These are phyloP conservation scores for Colletotrichum neosansevieriae DNA, from an alignment of 2,329 filamentous ascomycete species.

Conservation along the genomic window DNA sequence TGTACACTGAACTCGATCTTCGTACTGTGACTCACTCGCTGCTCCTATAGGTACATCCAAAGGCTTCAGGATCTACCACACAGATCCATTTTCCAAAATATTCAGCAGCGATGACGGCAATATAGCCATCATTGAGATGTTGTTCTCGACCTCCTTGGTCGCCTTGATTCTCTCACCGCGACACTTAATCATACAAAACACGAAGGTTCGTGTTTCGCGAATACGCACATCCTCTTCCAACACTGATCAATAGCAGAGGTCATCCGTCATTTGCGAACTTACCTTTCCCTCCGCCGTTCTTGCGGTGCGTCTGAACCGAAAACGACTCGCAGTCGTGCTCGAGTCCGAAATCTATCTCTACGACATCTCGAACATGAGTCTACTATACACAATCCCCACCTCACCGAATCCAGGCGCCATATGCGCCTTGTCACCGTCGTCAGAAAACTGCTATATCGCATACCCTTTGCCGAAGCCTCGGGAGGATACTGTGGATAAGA, in stretches of 20 bases:
- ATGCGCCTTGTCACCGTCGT: slow-evolving; percentile 92
- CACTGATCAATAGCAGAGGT: slow-evolving; percentile 57
- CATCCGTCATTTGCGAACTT: slow-evolving; percentile 94
- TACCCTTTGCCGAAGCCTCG: slow-evolving; percentile 86
- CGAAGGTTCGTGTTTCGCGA: slow-evolving; percentile 74
- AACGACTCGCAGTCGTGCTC: slow-evolving; percentile 90
- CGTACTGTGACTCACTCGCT: slow-evolving; percentile 13
- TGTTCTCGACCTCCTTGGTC: slow-evolving; percentile 97
- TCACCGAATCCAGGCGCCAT: slow-evolving; percentile 94
- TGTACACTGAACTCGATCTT: slow-evolving; percentile 5
- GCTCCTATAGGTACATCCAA: slow-evolving; percentile 79
- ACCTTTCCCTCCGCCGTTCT: slow-evolving; percentile 98
- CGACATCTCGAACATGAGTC: slow-evolving; percentile 98
- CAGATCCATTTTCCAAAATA: slow-evolving; percentile 94
- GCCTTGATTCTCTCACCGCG: slow-evolving; percentile 92
- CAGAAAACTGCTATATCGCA: slow-evolving; percentile 94
- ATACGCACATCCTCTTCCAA: slow-evolving; percentile 40
- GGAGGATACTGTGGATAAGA: slow-evolving; percentile 67
- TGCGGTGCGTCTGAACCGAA: slow-evolving; percentile 92
- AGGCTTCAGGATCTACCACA: slow-evolving; percentile 96
- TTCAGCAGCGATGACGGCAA: slow-evolving; percentile 96
- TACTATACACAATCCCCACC: slow-evolving; percentile 91
- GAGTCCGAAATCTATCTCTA: slow-evolving; percentile 98
- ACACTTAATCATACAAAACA: slow-evolving; percentile 96
- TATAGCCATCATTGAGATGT: slow-evolving; percentile 96